phyloP scores from a whole-genome alignment of 495 filamentous ascomycete genomes.

The Chlorociboria aeruginascens region DNA sequence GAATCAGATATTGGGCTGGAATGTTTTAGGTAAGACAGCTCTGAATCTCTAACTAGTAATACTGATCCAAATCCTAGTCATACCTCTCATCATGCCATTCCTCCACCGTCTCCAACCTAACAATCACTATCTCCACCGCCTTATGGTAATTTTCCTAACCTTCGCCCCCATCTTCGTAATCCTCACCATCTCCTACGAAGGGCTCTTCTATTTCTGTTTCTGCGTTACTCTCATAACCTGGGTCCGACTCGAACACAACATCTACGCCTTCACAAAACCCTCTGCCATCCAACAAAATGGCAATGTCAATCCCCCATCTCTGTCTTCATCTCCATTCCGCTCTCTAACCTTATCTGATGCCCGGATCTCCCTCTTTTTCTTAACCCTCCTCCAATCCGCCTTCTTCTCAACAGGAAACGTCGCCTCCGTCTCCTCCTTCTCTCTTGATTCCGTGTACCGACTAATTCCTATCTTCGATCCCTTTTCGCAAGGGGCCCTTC shows the following conservation, averaged over 20 bases:
- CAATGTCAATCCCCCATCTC: conserved; percentile 12
- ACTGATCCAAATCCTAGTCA: conserved; percentile 30
- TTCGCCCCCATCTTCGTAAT: conserved; percentile 92
- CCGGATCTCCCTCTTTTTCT: conserved; percentile 86
- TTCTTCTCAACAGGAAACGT: conserved; percentile 98
- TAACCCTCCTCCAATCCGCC: conserved; percentile 84
- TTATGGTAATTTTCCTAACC: conserved; percentile 83
- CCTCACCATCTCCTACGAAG: conserved; percentile 95
- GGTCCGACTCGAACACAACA: conserved; percentile 79
- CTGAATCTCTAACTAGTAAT: neutral
- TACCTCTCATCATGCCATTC: conserved; percentile 70
- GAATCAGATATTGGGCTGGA: conserved; percentile 82
- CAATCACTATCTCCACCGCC: conserved; percentile 78
- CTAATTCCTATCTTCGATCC: conserved; percentile 93
- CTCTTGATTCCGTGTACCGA: conserved; percentile 77
- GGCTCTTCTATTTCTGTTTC: conserved; percentile 90
- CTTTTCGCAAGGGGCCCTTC: conserved; percentile 78
- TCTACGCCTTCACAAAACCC: conserved; percentile 41
- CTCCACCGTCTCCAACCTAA: conserved; percentile 72
- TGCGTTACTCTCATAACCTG: conserved; percentile 73
- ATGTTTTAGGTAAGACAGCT: conserved; percentile 54
- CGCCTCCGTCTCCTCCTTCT: conserved; percentile 90
- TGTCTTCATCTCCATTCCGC: conserved; percentile 16
- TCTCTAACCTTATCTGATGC: conserved; percentile 64
- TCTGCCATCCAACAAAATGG: conserved; percentile 18